Evolutionary conservation across 2,329 filamentous ascomycete species (phyloP).

Genomic region (Aspergillus sp.): DNA sequence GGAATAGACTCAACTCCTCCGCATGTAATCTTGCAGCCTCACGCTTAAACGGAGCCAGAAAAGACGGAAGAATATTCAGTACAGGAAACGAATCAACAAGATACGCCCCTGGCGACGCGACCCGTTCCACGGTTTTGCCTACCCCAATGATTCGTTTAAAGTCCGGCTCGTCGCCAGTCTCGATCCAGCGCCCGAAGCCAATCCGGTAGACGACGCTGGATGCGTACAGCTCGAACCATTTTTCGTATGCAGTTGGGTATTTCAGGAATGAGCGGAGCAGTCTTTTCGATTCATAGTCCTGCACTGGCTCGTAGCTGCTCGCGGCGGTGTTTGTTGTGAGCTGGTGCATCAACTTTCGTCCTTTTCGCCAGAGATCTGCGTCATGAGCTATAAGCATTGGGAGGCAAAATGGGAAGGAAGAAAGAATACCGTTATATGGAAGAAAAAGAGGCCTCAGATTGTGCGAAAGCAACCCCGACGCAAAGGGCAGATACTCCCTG

Average conservation of each 20-base stretch:
- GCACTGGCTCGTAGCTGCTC: neutral
- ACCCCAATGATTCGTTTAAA: neutral
- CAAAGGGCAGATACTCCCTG: neutral
- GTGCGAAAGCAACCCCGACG: neutral
- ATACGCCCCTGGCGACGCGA: neutral
- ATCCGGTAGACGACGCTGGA: neutral
- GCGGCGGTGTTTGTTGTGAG: neutral
- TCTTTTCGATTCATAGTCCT: neutral
- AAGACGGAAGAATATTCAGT: conserved; percentile 39
- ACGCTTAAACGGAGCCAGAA: neutral
- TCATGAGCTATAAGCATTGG: no score
- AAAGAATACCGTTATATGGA: neutral
- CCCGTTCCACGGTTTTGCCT: neutral
- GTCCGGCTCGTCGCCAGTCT: neutral
- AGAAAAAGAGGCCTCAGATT: neutral
- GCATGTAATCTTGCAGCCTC: neutral
- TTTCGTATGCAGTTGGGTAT: neutral
- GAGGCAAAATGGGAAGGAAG: no score
- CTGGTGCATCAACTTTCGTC: neutral
- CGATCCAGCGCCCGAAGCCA: neutral
- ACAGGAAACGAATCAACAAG: neutral
- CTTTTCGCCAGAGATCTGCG: neutral
- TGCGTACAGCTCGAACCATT: neutral
- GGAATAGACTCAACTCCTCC: neutral
- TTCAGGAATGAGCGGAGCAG: neutral